A percentile compares a stretch with the other conserved stretches of the same genome.
phyloP scores from a whole-genome alignment of 2,329 filamentous ascomycete species.

The Penicillium concentricum region DNA sequence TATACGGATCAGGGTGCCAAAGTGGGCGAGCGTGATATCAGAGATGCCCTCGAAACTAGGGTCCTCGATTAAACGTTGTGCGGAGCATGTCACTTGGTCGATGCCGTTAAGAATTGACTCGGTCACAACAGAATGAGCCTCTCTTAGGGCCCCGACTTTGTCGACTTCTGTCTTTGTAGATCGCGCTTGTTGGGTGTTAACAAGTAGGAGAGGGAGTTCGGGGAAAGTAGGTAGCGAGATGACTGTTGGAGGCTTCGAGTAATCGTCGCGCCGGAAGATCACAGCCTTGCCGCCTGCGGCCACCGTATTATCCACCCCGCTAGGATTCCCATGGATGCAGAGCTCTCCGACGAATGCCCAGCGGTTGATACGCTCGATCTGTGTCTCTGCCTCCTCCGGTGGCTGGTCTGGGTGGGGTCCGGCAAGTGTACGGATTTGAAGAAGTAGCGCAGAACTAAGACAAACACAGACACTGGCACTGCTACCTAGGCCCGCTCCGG shows the following conservation, averaged over 20 bases:
- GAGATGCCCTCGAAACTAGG: slow-evolving; percentile 67
- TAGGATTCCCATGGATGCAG: slow-evolving; percentile 96
- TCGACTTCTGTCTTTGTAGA: slow-evolving; percentile 82
- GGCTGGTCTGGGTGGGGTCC: slow-evolving; percentile 92
- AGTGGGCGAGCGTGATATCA: slow-evolving; percentile 62
- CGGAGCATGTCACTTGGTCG: slow-evolving; percentile 61
- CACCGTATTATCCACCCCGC: slow-evolving; percentile 95
- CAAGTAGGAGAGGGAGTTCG: slow-evolving; percentile 82
- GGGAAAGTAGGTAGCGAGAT: slow-evolving; percentile 81
- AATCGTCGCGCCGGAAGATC: slow-evolving; percentile 78
- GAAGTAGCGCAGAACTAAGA: slow-evolving; percentile 75
- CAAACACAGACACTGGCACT: slow-evolving; percentile 95
- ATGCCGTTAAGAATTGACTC: slow-evolving; percentile 82
- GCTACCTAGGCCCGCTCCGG: slow-evolving; percentile 85
- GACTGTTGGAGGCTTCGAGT: slow-evolving; percentile 73
- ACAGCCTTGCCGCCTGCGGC: slow-evolving; percentile 91
- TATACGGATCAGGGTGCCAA: slow-evolving; percentile 87
- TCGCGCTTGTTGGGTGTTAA: slow-evolving; percentile 84
- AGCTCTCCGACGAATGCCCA: slow-evolving; percentile 98
- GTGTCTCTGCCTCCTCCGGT: slow-evolving; percentile 77
- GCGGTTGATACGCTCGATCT: slow-evolving; percentile 92
- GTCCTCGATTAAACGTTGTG: slow-evolving; percentile 55
- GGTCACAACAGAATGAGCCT: slow-evolving; percentile 72
- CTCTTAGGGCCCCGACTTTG: slow-evolving; percentile 74
- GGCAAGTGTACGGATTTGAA: slow-evolving; percentile 83